Percentiles rank a stretch among this genome's conserved stretches.
phyloP scores from a whole-genome alignment of 2,329 filamentous ascomycete genomes.

The Magnaporthiopsis poae region DNA sequence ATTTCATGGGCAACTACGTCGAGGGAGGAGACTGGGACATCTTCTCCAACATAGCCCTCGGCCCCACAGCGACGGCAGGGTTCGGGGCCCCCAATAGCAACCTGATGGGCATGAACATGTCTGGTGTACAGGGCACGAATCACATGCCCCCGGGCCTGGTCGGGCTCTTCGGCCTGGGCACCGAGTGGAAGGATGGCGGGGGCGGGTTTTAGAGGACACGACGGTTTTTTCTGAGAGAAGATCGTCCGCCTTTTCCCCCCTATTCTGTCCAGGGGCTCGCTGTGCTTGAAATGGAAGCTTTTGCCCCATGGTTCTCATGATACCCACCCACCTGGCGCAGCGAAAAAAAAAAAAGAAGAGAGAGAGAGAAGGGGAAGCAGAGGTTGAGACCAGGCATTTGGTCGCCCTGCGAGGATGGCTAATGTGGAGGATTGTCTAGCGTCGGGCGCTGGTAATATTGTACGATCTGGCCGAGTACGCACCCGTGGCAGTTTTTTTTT shows the following conservation, averaged over 20 bases:
- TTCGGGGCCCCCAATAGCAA: neutral
- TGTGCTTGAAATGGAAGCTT: neutral
- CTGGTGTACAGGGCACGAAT: neutral
- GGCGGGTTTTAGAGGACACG: neutral
- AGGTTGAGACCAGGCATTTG: neutral
- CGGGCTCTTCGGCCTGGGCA: neutral
- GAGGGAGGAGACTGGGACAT: constrained; percentile 39
- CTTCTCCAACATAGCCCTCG: constrained; percentile 21
- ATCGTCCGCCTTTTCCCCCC: neutral
- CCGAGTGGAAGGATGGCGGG: neutral
- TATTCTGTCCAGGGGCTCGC: too few relatives aligned
- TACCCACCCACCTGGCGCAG: neutral
- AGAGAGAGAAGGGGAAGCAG: neutral
- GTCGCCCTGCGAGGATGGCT: neutral
- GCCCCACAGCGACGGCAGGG: too few relatives aligned
- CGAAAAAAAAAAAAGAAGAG: neutral
- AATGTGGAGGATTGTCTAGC: neutral
- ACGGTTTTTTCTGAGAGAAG: neutral
- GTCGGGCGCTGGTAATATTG: neutral
- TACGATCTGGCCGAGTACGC: neutral
- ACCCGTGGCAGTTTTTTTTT: neutral
- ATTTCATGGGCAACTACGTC: constrained; percentile 33
- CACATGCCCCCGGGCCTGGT: neutral
- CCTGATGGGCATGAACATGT: neutral
- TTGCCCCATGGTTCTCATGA: neutral